Base-by-base conservation (phyloP, 1,284 basidiomycete genomes). In the Phenoliferia sp. region DNA sequence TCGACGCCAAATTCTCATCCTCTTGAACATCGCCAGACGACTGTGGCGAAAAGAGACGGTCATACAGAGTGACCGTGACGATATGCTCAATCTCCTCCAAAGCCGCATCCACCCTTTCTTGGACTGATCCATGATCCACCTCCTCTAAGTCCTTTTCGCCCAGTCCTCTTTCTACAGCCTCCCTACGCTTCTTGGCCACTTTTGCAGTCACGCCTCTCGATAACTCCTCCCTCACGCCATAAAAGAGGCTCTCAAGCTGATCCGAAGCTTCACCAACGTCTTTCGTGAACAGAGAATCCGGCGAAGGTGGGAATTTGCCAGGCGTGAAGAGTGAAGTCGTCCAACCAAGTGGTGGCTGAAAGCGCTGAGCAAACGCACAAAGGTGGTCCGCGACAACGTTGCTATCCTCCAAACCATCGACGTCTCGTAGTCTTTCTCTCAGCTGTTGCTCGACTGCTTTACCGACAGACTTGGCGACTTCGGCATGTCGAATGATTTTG, bases 1-100 rank as follows among this genome's bases (percentile, higher is more conserved):
- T 86, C 73, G 88, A 91, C 0, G 92, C 86, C 3, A 98, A 81
- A 0, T 91, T 88, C 74, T 92, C 90, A 75, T 97, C 92, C 75
- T 94, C 92, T 1, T 86, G 87, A 0, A 85, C 82, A 76, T 96
- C 92, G 69, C 92, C 89, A 0, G 90, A 88, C 0, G 83, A 83
- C 2, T 85, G 81, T 2, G 86, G 87, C 2, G 85, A 81, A 76
- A 88, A 90, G 28, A 90, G 64, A 33, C 71, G 72, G 64, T 75
- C 73, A 61, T 75, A 75, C 22, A 75, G 61, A 15, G 32, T 19
- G 19, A 57, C 44, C 10, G 67, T 64, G 35, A 71, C 15, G 26
- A 71, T 48, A 12, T 60, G 58, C 22, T 75, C 70, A 52, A 76
- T 36, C n/a, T 62, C 58, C 36, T 75, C 72, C 44, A 76, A 64